These are phyloP conservation scores for Panicum miliaceum DNA, from an alignment of 176 grass and related monocot genomes.

Conservation along the genomic window DNA sequence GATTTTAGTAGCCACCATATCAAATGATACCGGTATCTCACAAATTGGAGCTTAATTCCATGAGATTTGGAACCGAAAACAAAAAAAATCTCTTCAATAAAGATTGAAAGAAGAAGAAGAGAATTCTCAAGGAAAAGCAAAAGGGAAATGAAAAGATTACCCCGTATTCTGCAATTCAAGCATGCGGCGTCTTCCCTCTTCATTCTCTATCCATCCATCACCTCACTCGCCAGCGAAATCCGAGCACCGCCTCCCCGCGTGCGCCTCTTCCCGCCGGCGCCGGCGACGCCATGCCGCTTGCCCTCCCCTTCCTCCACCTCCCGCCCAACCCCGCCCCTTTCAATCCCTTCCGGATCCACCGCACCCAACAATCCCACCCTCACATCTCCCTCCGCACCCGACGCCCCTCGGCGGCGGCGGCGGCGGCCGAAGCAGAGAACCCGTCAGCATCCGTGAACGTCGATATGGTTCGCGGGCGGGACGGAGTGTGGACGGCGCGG, in stretches of 20 bases:
- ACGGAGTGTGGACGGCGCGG: slow-evolving; percentile 63
- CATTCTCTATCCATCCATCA: slow-evolving; percentile 19
- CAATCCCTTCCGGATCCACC: slow-evolving; percentile 7
- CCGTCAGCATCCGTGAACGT: slow-evolving; percentile 43
- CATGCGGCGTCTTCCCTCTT: background rate
- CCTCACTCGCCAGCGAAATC: slow-evolving; percentile 1
- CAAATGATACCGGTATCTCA: too few relatives aligned
- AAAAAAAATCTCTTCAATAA: background rate
- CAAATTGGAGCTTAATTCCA: too few relatives aligned
- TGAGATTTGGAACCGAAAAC: too few relatives aligned
- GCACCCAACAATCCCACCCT: background rate
- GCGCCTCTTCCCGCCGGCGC: background rate
- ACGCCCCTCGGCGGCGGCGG: background rate
- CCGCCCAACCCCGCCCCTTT: slow-evolving; percentile 18
- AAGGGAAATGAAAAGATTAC: background rate
- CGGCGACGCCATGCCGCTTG: slow-evolving; percentile 37
- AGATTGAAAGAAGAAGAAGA: too few relatives aligned
- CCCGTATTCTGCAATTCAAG: too few relatives aligned
- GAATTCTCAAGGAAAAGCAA: background rate
- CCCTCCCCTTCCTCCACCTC: slow-evolving; percentile 46
- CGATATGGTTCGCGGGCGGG: slow-evolving; percentile 64
- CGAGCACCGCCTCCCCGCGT: background rate
- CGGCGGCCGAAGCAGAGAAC: slow-evolving; percentile 38
- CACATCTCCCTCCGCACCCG: slow-evolving; percentile 34
- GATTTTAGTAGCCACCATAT: too few relatives aligned